phyloP scores from a whole-genome alignment of 2,329 filamentous ascomycete genomes.

The Fusarium buxicola region DNA sequence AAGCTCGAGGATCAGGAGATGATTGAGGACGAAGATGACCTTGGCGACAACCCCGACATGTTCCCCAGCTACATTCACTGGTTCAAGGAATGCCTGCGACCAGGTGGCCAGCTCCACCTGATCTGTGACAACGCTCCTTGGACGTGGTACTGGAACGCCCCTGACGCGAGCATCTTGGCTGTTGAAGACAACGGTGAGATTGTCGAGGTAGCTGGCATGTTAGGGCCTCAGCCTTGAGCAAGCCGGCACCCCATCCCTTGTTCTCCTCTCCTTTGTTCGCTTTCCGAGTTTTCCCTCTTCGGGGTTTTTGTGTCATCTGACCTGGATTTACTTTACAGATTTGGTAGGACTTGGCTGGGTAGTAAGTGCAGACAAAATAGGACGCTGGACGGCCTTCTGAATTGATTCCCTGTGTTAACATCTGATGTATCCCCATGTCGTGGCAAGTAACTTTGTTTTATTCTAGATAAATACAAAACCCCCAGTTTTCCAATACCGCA shows the following conservation, averaged over 20 bases:
- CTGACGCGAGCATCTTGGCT: neutral
- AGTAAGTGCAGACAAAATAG: neutral
- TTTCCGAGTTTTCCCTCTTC: neutral
- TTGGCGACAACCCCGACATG: neutral
- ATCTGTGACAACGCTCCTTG: neutral
- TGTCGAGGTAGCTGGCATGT: neutral
- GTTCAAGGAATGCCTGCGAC: slow-evolving; percentile 23
- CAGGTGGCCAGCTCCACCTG: slow-evolving; percentile 23
- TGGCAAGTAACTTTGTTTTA: neutral
- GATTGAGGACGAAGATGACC: neutral
- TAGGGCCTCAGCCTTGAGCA: neutral
- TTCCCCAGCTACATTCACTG: slow-evolving; percentile 2
- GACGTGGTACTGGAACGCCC: neutral
- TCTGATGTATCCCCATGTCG: neutral
- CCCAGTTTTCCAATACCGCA: too few relatives aligned
- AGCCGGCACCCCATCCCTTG: neutral
- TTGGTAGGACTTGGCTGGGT: neutral
- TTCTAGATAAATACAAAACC: too few relatives aligned
- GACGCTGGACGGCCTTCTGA: neutral
- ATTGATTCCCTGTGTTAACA: neutral
- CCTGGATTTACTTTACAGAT: neutral
- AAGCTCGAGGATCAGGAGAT: slow-evolving; percentile 5
- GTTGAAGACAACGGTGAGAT: neutral
- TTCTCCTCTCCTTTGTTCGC: neutral
- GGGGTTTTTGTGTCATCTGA: neutral